Percentiles rank a stretch among this genome's conserved stretches.
Evolutionary conservation across 106 monocot species (phyloP).

Genomic region (Alisma plantagoaquatica): DNA sequence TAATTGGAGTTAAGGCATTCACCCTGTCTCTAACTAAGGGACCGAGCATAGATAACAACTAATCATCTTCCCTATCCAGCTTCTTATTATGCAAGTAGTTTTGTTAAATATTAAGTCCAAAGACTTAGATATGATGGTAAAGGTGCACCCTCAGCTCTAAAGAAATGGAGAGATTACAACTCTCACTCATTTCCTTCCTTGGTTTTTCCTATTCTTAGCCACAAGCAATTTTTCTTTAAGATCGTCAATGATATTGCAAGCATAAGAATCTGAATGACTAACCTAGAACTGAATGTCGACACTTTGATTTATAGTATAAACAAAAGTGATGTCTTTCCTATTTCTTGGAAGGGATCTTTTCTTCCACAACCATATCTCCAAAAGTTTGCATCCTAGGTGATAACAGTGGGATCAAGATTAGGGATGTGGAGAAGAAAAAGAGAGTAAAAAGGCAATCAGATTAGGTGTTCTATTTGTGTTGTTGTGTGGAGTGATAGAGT

Average conservation of each 20-base stretch:
- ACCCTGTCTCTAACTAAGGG: constrained; percentile 57
- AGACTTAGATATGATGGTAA: constrained; percentile 54
- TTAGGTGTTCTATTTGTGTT: too few relatives aligned
- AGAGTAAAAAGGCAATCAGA: too few relatives aligned
- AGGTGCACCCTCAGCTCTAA: too few relatives aligned
- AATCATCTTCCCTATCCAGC: constrained; percentile 43
- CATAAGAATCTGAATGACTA: constrained; percentile 84
- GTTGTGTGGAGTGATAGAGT: too few relatives aligned
- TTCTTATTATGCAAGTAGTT: constrained; percentile 72
- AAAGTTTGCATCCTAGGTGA: too few relatives aligned
- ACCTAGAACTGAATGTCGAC: constrained; percentile 36
- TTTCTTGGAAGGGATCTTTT: too few relatives aligned
- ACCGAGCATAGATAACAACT: constrained; percentile 66
- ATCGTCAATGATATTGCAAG: constrained; percentile 24
- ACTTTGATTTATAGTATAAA: constrained; percentile 59
- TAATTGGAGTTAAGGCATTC: constrained; percentile 64
- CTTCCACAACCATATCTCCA: too few relatives aligned
- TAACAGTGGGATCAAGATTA: too few relatives aligned
- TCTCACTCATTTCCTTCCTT: neutral
- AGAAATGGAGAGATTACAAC: constrained; percentile 2
- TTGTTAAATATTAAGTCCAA: constrained; percentile 66
- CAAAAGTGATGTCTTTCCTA: constrained; percentile 61
- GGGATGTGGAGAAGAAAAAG: too few relatives aligned
- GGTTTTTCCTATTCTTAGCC: constrained; percentile 4
- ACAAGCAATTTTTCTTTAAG: too few relatives aligned